Evolutionary conservation across 2,329 filamentous ascomycete species (phyloP), one percentile per base, ranked within the genome.

Genomic region (Talaromyces funiculosus): DNA sequence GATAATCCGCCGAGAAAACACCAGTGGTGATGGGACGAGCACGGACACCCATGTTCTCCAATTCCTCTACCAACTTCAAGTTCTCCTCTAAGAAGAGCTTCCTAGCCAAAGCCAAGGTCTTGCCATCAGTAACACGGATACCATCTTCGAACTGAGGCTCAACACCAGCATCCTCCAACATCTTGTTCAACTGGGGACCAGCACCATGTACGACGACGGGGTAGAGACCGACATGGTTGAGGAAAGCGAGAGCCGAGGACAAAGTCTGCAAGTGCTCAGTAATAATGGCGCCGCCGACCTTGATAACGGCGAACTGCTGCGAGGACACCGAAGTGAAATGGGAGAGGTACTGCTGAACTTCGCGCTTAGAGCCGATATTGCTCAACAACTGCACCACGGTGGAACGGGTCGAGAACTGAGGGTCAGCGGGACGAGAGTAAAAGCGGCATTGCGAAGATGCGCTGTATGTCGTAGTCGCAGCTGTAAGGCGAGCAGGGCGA

Each of bases 301-400:
- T 99, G 78, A 99, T 96, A 53, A 99, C 93, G 67, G 92, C 93
- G 75, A 97, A 99, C 73, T 96, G 92, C 80, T 97, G 92, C 37
- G 92, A 96, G 47, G 92, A 94, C 64, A 97, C 92, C 35, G 92
- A 96, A 67, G 89, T 94, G 82, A 99, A 99, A 75, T 97, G 92
- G 67, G 92, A 94, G 62, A 97, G 87, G 77, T 97, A 97, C 77
- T 97, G 93, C 81, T 97, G 90, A 65, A 95, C 91, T 80, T 99
- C 93, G 63, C 93, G 84, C 84, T 95, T 96, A 64, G 92, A 96
- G 64, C 92, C 93, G 74, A 97, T 95, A 78, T 93, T 96, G 80
- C 91, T 96, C 67, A 97, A 83, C 62, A 96, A 84, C 79, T 93
- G 90, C 71, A 95, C 88, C 65, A 96, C 91, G 59, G 91, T 92